phyloP scores from a whole-genome alignment of 1,139 yeast genomes.

The Ogataea hybrid region DNA sequence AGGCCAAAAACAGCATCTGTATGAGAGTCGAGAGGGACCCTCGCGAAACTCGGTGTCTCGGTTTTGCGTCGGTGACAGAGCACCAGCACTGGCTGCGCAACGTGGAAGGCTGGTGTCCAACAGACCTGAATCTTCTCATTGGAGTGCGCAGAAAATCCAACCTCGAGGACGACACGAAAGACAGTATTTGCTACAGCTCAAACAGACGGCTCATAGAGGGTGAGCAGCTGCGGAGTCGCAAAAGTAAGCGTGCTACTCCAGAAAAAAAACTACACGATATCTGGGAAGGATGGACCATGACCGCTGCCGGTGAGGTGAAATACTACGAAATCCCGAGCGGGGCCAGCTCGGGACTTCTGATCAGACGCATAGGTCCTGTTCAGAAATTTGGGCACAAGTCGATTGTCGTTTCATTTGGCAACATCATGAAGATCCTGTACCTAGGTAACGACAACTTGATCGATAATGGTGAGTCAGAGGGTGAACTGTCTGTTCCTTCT shows the following conservation, averaged over 20 bases:
- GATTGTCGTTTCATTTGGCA: conserved; percentile 71
- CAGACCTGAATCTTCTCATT: conserved; percentile 73
- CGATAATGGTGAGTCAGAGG: conserved; percentile 36
- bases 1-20: conserved; percentile 79
- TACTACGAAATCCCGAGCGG: conserved; percentile 60
- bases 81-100: conserved; percentile 63
- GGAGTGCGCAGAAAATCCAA: conserved; percentile 54
- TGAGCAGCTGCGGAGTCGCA: conserved; percentile 1
- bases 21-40: conserved; percentile 90
- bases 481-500: conserved; percentile 31
- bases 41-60: conserved; percentile 84
- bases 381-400: conserved; percentile 76
- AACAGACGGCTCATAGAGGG: neutral
- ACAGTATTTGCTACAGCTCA: too few species aligned
- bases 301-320: conserved; percentile 58
- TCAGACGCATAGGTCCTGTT: conserved; percentile 50
- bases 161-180: conserved; percentile 10
- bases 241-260: conserved; percentile 1
- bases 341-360: conserved; percentile 41
- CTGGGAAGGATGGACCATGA: conserved; percentile 84
- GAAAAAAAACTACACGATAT: conserved; percentile 32
- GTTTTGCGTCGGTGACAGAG: conserved; percentile 74
- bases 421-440: conserved; percentile 65
- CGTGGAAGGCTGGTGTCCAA: conserved; percentile 74
- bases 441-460: conserved; percentile 60